phyloP scores from a whole-genome alignment of 2,329 filamentous ascomycete genomes.

The Fusarium mexicanum region DNA sequence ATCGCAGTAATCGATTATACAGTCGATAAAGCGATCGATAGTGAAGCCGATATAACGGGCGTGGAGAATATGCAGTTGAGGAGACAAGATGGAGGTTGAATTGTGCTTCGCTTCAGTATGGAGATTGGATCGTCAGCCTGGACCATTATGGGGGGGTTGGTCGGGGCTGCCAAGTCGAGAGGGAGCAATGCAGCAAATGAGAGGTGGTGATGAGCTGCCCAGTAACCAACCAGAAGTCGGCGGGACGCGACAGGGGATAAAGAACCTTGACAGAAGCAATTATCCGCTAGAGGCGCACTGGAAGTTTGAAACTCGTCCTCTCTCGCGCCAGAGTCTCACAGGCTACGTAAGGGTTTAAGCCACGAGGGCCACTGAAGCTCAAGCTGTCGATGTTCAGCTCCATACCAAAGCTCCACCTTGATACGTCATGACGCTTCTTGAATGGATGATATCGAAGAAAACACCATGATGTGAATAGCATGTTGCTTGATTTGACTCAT shows the following conservation, averaged over 20 bases:
- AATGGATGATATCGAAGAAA: neutral
- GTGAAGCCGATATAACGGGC: conserved; percentile 17
- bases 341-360: conserved; percentile 33
- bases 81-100: conserved; percentile 29
- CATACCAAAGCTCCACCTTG: conserved; percentile 14
- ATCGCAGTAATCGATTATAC: conserved; percentile 1
- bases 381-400: conserved; percentile 19
- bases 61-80: conserved; percentile 12
- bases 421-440: conserved; percentile 19
- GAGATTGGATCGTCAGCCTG: conserved; percentile 41
- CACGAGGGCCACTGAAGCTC: conserved; percentile 13
- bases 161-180: conserved; percentile 39
- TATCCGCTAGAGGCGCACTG: conserved; percentile 29
- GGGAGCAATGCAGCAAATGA: conserved; percentile 29
- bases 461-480: neutral
- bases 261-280: conserved; percentile 31
- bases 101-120: conserved; percentile 29
- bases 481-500: neutral
- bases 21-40: conserved; percentile 11
- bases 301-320: conserved; percentile 8
- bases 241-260: conserved; percentile 14
- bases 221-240: conserved; percentile 36
- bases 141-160: conserved; percentile 36
- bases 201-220: conserved; percentile 9
- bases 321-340: neutral